Conservation (phyloP, 2,329 filamentous ascomycete species). For the Colletotrichum scovillei region DNA sequence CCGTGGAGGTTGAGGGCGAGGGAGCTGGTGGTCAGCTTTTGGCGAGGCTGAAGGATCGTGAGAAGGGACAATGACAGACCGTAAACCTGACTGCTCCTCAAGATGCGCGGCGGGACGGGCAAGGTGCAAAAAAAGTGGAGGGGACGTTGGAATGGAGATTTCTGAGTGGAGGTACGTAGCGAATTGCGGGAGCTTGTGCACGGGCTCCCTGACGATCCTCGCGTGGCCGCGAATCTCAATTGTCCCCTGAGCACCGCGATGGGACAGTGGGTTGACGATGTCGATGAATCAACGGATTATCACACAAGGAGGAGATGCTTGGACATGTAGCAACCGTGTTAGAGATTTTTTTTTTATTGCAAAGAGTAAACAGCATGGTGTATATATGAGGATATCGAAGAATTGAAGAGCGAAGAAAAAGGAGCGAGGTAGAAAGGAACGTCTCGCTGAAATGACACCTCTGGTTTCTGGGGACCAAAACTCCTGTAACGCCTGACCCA, state of each 20-base stretch:
- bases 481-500: neutral
- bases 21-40: neutral
- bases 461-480: neutral
- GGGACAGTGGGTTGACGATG: neutral
- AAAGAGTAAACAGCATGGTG: neutral
- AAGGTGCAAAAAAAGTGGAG: slow-evolving; percentile 14
- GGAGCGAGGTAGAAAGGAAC: neutral
- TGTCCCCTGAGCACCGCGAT: neutral
- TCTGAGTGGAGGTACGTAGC: slow-evolving; percentile 11
- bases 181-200: slow-evolving; percentile 15
- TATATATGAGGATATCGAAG: neutral
- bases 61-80: neutral
- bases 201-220: neutral
- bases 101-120: neutral
- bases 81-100: neutral
- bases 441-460: neutral
- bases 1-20: no score
- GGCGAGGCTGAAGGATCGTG: neutral
- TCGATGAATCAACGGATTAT: neutral
- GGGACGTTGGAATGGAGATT: neutral
- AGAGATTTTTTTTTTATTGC: neutral
- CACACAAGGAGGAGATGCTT: neutral
- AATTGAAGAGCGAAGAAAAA: neutral
- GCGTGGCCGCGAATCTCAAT: neutral
- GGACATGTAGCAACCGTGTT: neutral